Conservation (phyloP, 345 rosid species). For the Bretschneidera sinensis region DNA sequence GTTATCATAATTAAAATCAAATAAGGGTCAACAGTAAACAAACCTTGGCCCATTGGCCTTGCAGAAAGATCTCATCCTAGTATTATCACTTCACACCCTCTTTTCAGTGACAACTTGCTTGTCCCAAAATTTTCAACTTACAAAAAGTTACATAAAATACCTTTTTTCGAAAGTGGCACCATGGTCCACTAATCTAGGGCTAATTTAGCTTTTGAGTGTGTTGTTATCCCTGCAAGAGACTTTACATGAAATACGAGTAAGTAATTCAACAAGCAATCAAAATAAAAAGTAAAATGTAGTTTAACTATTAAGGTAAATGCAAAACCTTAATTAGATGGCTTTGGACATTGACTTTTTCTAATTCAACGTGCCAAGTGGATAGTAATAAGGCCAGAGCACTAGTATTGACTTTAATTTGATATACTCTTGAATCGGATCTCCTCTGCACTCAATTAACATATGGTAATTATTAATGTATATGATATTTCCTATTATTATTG, state of each 20-base stretch:
- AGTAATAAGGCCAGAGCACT: conserved; percentile 75
- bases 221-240: conserved; percentile 72
- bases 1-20: too few species aligned
- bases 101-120: neutral
- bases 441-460: conserved; percentile 35
- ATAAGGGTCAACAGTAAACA: too few species aligned
- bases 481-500: too few species aligned
- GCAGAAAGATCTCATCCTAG: neutral
- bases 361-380: conserved; percentile 67
- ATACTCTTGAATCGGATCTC: conserved; percentile 85
- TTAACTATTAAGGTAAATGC: conserved; percentile 4
- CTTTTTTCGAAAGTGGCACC: conserved; percentile 76
- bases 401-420: conserved; percentile 83
- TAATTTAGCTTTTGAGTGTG: conserved; percentile 82
- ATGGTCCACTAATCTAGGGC: conserved; percentile 87
- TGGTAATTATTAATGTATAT: too few species aligned
- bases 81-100: neutral
- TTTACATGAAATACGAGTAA: conserved; percentile 18
- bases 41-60: neutral
- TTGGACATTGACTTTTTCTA: conserved; percentile 69
- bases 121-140: neutral
- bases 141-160: conserved; percentile 21
- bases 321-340: conserved; percentile 67
- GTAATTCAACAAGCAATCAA: conserved; percentile 17
- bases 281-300: neutral